Percentiles rank a stretch among this genome's conserved stretches.
phyloP scores from a whole-genome alignment of 352 stramenopile species.

The Pythium folliculosum region DNA sequence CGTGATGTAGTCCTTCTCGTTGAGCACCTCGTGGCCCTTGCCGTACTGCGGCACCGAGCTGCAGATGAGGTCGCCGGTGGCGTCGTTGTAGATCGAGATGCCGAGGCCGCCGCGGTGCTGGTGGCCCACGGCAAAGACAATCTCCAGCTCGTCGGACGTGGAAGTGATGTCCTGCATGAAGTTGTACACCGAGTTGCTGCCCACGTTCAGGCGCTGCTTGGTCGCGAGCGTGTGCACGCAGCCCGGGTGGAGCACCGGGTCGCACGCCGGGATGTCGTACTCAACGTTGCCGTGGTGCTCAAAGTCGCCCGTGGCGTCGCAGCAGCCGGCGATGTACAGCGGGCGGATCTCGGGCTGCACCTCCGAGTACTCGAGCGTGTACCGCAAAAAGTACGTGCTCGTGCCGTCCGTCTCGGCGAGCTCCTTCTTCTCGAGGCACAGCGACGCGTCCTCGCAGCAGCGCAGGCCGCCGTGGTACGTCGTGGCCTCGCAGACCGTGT shows the following conservation, averaged over 20 bases:
- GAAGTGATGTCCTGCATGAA: constrained; percentile 21
- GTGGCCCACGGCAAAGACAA: constrained; percentile 79
- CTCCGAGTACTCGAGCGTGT: constrained; percentile 73
- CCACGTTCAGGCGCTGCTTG: constrained; percentile 55
- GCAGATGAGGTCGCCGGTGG: constrained; percentile 65
- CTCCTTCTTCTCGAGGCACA: constrained; percentile 65
- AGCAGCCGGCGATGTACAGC: constrained; percentile 72
- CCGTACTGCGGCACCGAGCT: constrained; percentile 69
- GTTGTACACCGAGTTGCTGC: constrained; percentile 29
- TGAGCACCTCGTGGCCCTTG: constrained; percentile 50
- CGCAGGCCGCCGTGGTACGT: constrained; percentile 73
- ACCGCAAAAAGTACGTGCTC: constrained; percentile 69
- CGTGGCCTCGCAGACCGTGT: constrained; percentile 58
- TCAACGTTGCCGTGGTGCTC: constrained; percentile 70
- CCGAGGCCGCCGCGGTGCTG: constrained; percentile 74
- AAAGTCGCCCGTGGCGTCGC: constrained; percentile 64
- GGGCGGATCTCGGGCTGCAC: constrained; percentile 56
- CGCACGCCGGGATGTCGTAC: constrained; percentile 74
- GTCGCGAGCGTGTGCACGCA: constrained; percentile 81
- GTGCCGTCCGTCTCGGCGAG: constrained; percentile 33
- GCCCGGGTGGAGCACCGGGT: constrained; percentile 63
- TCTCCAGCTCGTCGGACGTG: constrained; percentile 62
- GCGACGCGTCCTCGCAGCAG: constrained; percentile 75
- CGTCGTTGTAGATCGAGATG: constrained; percentile 75
- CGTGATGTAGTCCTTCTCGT: constrained; percentile 72